Base-by-base conservation (phyloP, 2,329 filamentous ascomycete genomes). In the Calonectria crousiana region DNA sequence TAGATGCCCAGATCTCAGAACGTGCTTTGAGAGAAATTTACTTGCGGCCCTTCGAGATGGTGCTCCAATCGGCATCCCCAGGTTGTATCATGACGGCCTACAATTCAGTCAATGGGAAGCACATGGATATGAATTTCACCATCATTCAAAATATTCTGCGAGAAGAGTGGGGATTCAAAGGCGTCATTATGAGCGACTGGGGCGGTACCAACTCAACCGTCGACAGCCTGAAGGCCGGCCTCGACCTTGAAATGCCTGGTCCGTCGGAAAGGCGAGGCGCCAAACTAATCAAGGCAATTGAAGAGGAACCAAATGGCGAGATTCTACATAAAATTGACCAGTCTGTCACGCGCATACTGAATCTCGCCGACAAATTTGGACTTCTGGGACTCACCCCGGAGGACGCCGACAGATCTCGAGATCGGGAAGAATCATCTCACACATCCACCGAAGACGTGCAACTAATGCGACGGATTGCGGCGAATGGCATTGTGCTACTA, bases 151-250 rank as follows among this genome's bases (percentile, higher is more conserved):
- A 82, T 41, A 82, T 87, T 38, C 78, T 87, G 30, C 81, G 86
- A 70, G 81, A 80, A 6, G 85, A 87, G 71, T 88, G 86, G 86
- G 84, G 83, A 2, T 88, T 82, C 76, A 79, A 87, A 20, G 86
- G 86, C 0, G 74, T 86, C 14, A 81, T 87, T 36, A 86, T 88
- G 83, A 87, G 85, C 76, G 86, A 88, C 78, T 88, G 86, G 86
- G 85, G 78, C 44, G 81, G 81, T 20, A 81, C 77, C 1, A 78
- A 81, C 70, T 81, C 77, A 53, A 82, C 78, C 23, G 73, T 79
- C 26, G 80, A 82, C 49, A 77, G 80, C 3, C 74, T 84, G 13
- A 77, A 78, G 4, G 72, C 74, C 0, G 76, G 77, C 36, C 77
- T 78, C 28, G 76, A 82, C 71, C 74, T 84, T 4, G 82, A 84